Percentiles rank a stretch among this genome's conserved stretches.
Conservation (phyloP, 768 basidiomycete species). For the Infundibulicybe gibba region DNA sequence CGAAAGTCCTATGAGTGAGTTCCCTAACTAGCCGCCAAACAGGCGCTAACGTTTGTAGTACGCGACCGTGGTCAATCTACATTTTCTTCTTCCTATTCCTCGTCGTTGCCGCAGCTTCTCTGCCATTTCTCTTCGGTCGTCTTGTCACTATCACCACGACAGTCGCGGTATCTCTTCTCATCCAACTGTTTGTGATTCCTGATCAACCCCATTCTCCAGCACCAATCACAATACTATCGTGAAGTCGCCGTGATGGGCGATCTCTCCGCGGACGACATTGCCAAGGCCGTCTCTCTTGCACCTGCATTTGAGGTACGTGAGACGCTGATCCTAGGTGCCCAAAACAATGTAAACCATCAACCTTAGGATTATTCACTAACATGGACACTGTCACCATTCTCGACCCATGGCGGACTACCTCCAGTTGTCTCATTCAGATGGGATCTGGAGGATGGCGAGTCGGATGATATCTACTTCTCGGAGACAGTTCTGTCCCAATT, state of each 20-base stretch:
- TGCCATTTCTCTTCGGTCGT: constrained; percentile 34
- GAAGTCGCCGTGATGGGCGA: constrained; percentile 32
- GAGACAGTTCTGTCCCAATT: constrained; percentile 31
- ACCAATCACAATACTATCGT: constrained; percentile 25
- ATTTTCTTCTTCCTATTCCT: constrained; percentile 32
- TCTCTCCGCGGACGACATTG: constrained; percentile 27
- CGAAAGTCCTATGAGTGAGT: constrained; percentile 34
- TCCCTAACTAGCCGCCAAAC: not conserved
- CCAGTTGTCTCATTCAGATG: constrained; percentile 26
- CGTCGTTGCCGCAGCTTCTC: constrained; percentile 17
- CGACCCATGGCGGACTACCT: constrained; percentile 27
- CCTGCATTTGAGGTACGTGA: constrained; percentile 23
- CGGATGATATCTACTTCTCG: constrained; percentile 32
- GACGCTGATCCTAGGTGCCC: not conserved
- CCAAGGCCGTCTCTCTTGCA: constrained; percentile 20
- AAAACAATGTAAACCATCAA: not conserved
- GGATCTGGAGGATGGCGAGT: constrained; percentile 22
- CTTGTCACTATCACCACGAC: constrained; percentile 27
- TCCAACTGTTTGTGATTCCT: not conserved
- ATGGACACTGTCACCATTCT: constrained; percentile 37
- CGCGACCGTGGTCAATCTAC: constrained; percentile 32
- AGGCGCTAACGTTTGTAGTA: constrained; percentile 15
- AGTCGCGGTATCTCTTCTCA: constrained; percentile 20
- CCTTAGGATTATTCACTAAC: constrained; percentile 27
- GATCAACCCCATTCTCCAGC: constrained; percentile 13